A percentile compares a stretch with the other conserved stretches of the same genome.
These are phyloP conservation scores for Diutina rugosa DNA, from an alignment of 1,139 yeast species.

Conservation along the genomic window DNA sequence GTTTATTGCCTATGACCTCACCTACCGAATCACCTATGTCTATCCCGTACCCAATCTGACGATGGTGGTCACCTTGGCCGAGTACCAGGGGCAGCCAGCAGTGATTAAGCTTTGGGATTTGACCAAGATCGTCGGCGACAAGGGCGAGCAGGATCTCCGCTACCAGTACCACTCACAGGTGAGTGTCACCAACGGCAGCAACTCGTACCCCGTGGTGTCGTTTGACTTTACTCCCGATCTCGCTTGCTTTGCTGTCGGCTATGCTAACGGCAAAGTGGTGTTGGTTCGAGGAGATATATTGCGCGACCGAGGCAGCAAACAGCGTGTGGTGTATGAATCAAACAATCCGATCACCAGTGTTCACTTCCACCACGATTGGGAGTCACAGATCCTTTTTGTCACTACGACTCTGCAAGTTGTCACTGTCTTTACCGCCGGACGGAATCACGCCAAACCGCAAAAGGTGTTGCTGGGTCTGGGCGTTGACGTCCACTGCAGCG, in stretches of 20 bases:
- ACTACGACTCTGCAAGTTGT: constrained; percentile 60
- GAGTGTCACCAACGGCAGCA: constrained; percentile 34
- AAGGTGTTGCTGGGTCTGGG: constrained; percentile 54
- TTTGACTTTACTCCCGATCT: constrained; percentile 43
- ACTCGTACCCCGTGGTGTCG: constrained; percentile 64
- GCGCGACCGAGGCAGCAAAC: constrained; percentile 85
- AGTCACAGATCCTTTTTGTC: constrained; percentile 31
- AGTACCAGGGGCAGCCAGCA: constrained; percentile 57
- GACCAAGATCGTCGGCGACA: constrained; percentile 24
- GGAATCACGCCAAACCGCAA: constrained; percentile 60
- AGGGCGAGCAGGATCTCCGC: constrained; percentile 17
- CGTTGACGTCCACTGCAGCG: constrained; percentile 59
- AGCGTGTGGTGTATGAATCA: constrained; percentile 61
- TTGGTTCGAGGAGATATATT: constrained; percentile 78
- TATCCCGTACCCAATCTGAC: constrained; percentile 32
- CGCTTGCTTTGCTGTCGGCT: constrained; percentile 68
- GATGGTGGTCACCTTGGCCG: constrained; percentile 59
- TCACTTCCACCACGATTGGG: constrained; percentile 35
- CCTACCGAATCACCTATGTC: constrained; percentile 49
- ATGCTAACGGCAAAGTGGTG: constrained; percentile 76
- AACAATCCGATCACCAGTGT: constrained; percentile 75
- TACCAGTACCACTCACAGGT: constrained; percentile 24
- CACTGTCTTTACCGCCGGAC: constrained; percentile 67
- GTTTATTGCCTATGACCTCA: constrained; percentile 54
- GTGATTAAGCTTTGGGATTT: constrained; percentile 65